phyloP scores from a whole-genome alignment of 2,329 filamentous ascomycete species.

The Exophiala lecanii-corni region DNA sequence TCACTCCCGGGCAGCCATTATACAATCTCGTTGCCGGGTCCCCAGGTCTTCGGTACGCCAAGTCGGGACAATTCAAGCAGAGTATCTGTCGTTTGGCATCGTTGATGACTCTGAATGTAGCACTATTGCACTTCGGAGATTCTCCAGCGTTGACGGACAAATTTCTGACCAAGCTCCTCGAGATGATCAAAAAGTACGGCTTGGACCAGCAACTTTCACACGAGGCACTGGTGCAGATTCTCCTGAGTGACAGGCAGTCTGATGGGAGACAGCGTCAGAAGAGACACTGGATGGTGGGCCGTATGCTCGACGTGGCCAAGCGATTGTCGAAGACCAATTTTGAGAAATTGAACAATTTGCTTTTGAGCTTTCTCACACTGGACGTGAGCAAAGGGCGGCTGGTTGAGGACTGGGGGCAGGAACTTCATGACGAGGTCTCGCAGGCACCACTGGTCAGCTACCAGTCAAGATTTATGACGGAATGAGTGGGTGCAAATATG shows the following conservation, averaged over 20 bases:
- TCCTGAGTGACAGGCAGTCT: conserved; percentile 34
- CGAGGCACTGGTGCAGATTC: conserved; percentile 37
- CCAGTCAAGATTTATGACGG: conserved; percentile 28
- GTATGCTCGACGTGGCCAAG: conserved; percentile 39
- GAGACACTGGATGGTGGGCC: conserved; percentile 37
- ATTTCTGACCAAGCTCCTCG: conserved; percentile 33
- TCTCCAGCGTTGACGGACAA: conserved; percentile 28
- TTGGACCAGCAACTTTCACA: conserved; percentile 36
- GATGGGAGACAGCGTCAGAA: conserved; percentile 24
- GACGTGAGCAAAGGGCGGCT: conserved; percentile 22
- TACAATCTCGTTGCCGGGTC: conserved; percentile 33
- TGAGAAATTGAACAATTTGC: conserved; percentile 33
- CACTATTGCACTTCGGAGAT: conserved; percentile 38
- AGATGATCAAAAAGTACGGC: conserved; percentile 33
- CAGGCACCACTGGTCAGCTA: conserved; percentile 35
- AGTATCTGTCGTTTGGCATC: conserved; percentile 34
- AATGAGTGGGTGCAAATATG: background rate
- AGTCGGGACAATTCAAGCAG: conserved; percentile 37
- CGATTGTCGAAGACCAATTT: conserved; percentile 33
- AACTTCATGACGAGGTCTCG: conserved; percentile 35
- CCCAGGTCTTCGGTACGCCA: conserved; percentile 31
- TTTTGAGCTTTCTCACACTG: conserved; percentile 35
- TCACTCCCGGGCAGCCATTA: conserved; percentile 31
- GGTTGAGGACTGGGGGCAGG: conserved; percentile 31
- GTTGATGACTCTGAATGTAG: conserved; percentile 36